These are phyloP conservation scores for Metschnikowia lachancei DNA, from an alignment of 805 yeast species.

Conservation along the genomic window DNA sequence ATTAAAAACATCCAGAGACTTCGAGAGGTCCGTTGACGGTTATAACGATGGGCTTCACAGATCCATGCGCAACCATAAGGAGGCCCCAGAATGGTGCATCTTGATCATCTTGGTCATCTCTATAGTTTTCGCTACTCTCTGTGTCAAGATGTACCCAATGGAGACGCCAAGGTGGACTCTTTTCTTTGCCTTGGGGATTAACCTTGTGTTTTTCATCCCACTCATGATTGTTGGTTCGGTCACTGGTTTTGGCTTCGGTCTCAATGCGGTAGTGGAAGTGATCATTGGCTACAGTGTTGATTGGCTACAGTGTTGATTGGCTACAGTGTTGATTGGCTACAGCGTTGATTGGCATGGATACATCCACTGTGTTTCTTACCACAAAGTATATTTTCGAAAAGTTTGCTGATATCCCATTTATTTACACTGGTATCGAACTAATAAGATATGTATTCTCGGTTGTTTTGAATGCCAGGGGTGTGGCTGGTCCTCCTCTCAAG, in stretches of 20 bases:
- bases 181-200: conserved; percentile 38
- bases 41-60: conserved; percentile 32
- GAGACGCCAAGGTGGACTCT: conserved; percentile 46
- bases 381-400: too few species aligned
- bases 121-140: conserved; percentile 37
- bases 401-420: too few species aligned
- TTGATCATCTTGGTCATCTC: conserved; percentile 28
- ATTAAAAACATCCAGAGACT: conserved; percentile 17
- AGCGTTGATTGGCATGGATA: too few species aligned
- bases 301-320: too few species aligned
- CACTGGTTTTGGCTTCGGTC: conserved; percentile 38
- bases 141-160: conserved; percentile 38
- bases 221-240: conserved; percentile 36
- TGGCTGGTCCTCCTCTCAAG: too few species aligned
- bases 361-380: too few species aligned
- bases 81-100: too few species aligned
- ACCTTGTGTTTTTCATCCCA: conserved; percentile 39
- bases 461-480: too few species aligned
- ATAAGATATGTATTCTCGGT: too few species aligned
- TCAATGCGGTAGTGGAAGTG: conserved; percentile 43
- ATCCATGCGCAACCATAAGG: conserved; percentile 37
- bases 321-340: too few species aligned
- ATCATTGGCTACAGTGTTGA: conserved; percentile 43
- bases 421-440: too few species aligned
- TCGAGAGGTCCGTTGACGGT: conserved; percentile 28